Evolutionary conservation across 208 protist genomes (phyloP).

Genomic region (Wallacemonas sp.): DNA sequence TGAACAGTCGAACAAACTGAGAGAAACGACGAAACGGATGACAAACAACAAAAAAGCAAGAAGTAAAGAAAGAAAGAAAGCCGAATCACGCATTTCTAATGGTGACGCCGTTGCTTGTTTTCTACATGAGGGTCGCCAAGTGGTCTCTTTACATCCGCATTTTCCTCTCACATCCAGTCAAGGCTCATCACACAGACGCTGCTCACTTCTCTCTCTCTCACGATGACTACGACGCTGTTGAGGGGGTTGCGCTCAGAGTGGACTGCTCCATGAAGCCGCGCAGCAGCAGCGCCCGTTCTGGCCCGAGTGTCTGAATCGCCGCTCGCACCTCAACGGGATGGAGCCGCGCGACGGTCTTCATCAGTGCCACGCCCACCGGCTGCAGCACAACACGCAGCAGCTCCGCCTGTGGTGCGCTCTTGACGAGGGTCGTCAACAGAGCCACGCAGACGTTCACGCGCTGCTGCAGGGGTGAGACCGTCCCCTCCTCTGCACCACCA

Average conservation of each 20-base stretch:
- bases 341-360: slow-evolving; percentile 31
- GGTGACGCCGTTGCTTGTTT: too few relatives aligned
- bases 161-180: too few relatives aligned
- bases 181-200: neutral
- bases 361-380: slow-evolving; percentile 37
- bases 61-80: too few relatives aligned
- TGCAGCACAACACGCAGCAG: slow-evolving; percentile 22
- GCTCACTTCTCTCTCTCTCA: slow-evolving; percentile 17
- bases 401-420: slow-evolving; percentile 13
- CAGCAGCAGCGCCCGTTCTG: slow-evolving; percentile 38
- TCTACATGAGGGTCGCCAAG: too few relatives aligned
- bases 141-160: too few relatives aligned
- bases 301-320: slow-evolving; percentile 51
- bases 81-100: too few relatives aligned
- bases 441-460: slow-evolving; percentile 13
- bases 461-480: neutral
- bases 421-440: slow-evolving; percentile 17
- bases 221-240: neutral
- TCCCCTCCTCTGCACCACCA: too few relatives aligned
- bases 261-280: slow-evolving; percentile 69
- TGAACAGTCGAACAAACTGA: too few relatives aligned
- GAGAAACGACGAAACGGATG: too few relatives aligned
- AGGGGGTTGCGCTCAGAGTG: neutral
- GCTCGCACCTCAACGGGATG: slow-evolving; percentile 35
- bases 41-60: too few relatives aligned